phyloP scores from a whole-genome alignment of 441 rosid genomes.

The Adansonia gregorii region DNA sequence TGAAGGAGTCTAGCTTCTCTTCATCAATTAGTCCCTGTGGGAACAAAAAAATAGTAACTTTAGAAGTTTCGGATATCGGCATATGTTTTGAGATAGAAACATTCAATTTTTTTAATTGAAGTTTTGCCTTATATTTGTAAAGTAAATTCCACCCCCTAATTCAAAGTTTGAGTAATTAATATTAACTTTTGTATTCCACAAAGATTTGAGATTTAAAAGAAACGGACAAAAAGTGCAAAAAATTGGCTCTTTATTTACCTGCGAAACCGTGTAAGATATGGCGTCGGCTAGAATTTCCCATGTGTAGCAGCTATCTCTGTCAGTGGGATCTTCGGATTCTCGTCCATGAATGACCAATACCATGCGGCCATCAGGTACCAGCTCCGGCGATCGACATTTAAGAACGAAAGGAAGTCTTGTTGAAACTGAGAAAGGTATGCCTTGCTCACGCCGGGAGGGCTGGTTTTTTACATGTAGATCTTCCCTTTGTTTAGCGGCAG shows the following conservation, averaged over 20 bases:
- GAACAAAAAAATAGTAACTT: background rate
- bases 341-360: background rate
- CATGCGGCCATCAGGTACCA: background rate
- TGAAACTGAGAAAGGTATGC: background rate
- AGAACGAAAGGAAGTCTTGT: background rate
- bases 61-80: no score
- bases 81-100: no score
- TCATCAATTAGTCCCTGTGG: background rate
- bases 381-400: background rate
- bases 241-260: background rate
- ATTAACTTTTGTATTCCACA: no score
- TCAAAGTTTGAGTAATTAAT: no score
- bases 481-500: background rate
- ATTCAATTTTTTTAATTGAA: no score
- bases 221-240: no score
- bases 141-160: no score
- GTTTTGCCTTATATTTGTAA: no score
- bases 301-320: background rate
- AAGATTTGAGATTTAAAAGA: no score
- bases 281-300: background rate
- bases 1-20: conserved; percentile 30
- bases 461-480: background rate
- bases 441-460: background rate
- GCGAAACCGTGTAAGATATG: background rate
- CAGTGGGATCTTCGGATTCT: background rate